Evolutionary conservation across 495 filamentous ascomycete genomes (phyloP).

Genomic region (Cercophora scortea): DNA sequence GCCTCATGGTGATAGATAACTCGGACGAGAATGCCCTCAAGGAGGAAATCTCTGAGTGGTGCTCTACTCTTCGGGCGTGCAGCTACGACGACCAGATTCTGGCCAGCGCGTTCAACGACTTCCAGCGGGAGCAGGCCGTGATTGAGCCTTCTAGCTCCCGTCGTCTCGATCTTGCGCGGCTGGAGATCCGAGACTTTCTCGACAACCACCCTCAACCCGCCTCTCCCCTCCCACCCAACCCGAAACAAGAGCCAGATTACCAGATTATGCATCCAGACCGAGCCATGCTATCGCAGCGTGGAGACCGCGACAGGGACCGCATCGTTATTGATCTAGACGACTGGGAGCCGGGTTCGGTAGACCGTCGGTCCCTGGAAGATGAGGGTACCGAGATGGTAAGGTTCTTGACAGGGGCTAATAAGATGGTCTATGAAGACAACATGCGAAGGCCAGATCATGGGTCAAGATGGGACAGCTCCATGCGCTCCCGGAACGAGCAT

Average conservation of each 20-base stretch:
- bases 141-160: constrained; percentile 8
- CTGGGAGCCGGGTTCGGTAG: too few relatives aligned
- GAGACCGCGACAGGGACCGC: background rate
- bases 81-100: constrained; percentile 9
- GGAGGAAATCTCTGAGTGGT: constrained; percentile 10
- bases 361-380: too few relatives aligned
- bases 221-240: background rate
- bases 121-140: constrained; percentile 12
- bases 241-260: background rate
- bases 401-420: too few relatives aligned
- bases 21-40: constrained; percentile 11
- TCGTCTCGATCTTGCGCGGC: too few relatives aligned
- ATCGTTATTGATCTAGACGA: too few relatives aligned
- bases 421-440: too few relatives aligned
- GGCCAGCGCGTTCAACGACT: constrained; percentile 17
- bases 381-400: background rate
- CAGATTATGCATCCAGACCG: constrained; percentile 12
- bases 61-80: constrained; percentile 1
- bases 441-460: too few relatives aligned
- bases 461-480: too few relatives aligned
- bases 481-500: too few relatives aligned
- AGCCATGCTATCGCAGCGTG: constrained; percentile 3
- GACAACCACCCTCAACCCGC: too few relatives aligned
- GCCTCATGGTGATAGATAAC: constrained; percentile 17
- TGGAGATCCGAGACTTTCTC: too few relatives aligned